phyloP scores from a whole-genome alignment of 1,139 yeast species.

The Geotrichum cucujoidarum region DNA sequence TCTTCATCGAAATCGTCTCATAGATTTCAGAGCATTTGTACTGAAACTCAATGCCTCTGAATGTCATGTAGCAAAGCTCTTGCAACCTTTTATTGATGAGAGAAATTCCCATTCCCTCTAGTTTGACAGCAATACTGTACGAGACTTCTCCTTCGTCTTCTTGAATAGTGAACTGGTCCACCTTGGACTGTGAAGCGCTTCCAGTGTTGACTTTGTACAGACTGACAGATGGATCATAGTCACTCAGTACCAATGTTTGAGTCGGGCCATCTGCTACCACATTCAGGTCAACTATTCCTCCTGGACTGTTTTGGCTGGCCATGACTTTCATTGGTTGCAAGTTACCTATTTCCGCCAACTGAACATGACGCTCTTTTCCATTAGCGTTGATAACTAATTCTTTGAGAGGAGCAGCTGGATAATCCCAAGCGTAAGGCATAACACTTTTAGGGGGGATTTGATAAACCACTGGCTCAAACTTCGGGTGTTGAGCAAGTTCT shows the following conservation, averaged over 20 bases:
- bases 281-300: slow-evolving; percentile 67
- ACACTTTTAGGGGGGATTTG: slow-evolving; percentile 83
- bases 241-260: slow-evolving; percentile 77
- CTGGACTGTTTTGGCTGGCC: slow-evolving; percentile 37
- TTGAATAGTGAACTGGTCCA: slow-evolving; percentile 42
- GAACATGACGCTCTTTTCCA: slow-evolving; percentile 72
- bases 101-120: slow-evolving; percentile 89
- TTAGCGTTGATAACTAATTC: slow-evolving; percentile 67
- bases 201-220: slow-evolving; percentile 49
- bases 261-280: slow-evolving; percentile 97
- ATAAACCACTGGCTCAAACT: slow-evolving; percentile 53
- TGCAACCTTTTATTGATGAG: slow-evolving; percentile 64
- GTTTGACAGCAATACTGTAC: slow-evolving; percentile 47
- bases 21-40: slow-evolving; percentile 81
- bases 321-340: slow-evolving; percentile 69
- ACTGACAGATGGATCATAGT: slow-evolving; percentile 73
- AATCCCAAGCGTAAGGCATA: slow-evolving; percentile 98
- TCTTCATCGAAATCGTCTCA: slow-evolving; percentile 71
- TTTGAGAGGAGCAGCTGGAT: slow-evolving; percentile 82
- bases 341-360: slow-evolving; percentile 88
- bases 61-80: slow-evolving; percentile 77
- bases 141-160: slow-evolving; percentile 60
- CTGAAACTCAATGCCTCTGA: slow-evolving; percentile 74
- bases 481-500: slow-evolving; percentile 31
- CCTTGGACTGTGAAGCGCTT: slow-evolving; percentile 15